Evolutionary conservation across 169 alveolate species (phyloP).

Genomic region (Plasmodium blacklocki): DNA sequence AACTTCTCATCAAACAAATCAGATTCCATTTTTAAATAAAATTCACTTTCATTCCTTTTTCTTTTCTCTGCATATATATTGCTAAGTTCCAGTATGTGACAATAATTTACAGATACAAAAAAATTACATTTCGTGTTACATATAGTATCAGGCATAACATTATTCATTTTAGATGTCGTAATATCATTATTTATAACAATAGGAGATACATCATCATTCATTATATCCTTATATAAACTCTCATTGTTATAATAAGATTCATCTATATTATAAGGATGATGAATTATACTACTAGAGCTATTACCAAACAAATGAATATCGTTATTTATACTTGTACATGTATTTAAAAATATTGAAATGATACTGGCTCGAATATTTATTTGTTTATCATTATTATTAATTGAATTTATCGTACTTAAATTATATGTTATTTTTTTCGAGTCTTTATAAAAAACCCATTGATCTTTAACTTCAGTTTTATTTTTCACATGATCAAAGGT

Average conservation of each 20-base stretch:
- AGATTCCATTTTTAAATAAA: constrained; percentile 51
- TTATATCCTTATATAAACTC: neutral
- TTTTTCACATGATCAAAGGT: neutral
- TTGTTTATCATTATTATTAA: neutral
- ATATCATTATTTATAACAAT: neutral
- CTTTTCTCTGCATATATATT: constrained; percentile 65
- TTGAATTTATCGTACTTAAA: constrained; percentile 18
- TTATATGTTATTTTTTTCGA: constrained; percentile 22
- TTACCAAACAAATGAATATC: neutral
- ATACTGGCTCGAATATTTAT: constrained; percentile 28
- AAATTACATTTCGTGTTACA: constrained; percentile 5
- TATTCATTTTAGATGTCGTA: neutral
- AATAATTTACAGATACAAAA: constrained; percentile 34
- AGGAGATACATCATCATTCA: neutral
- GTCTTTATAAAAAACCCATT: constrained; percentile 23
- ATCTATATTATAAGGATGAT: neutral
- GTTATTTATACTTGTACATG: no score
- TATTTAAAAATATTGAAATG: constrained; percentile 23
- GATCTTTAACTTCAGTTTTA: neutral
- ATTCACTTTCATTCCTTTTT: constrained; percentile 29
- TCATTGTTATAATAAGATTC: neutral
- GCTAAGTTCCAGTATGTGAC: constrained; percentile 61
- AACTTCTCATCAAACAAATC: constrained; percentile 1
- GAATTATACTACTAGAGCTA: neutral
- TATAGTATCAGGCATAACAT: neutral